Evolutionary conservation across 164 flowering plant genomes (phyloP).

Genomic region (Magnolia kwangsiensis): DNA sequence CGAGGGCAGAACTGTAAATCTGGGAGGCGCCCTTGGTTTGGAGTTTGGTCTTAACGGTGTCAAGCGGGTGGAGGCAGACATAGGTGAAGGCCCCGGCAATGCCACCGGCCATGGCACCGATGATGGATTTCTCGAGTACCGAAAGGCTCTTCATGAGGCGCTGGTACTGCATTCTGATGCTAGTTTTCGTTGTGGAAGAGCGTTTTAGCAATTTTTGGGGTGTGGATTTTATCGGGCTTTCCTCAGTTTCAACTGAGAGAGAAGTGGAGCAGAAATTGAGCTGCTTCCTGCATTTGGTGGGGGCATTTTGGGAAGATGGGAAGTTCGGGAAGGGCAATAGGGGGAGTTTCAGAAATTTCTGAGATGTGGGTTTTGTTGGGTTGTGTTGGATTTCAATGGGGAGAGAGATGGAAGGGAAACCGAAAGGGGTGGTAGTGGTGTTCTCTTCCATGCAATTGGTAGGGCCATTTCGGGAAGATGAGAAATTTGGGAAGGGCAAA

Average conservation of each 20-base stretch:
- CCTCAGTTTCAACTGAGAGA: conserved; percentile 5
- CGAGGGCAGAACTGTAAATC: conserved; percentile 59
- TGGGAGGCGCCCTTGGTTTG: conserved; percentile 77
- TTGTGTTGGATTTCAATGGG: conserved; percentile 7
- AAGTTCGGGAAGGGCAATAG: not conserved
- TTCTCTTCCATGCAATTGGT: conserved; percentile 6
- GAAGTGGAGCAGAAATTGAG: conserved; percentile 33
- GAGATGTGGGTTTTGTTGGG: conserved; percentile 18
- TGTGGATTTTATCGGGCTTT: conserved; percentile 2
- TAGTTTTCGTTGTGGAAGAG: conserved; percentile 16
- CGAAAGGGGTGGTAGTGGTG: conserved; percentile 15
- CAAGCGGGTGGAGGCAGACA: conserved; percentile 81
- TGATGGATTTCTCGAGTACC: conserved; percentile 60
- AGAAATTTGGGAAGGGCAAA: not conserved
- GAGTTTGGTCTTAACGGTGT: conserved; percentile 88
- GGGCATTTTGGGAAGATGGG: conserved; percentile 8
- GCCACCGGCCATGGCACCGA: conserved; percentile 85
- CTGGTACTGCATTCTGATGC: conserved; percentile 26
- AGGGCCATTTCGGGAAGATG: conserved; percentile 7
- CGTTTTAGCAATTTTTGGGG: conserved; percentile 31
- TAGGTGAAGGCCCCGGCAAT: conserved; percentile 93
- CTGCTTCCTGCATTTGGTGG: conserved; percentile 7
- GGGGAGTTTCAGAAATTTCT: conserved; percentile 29
- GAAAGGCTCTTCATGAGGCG: conserved; percentile 45
- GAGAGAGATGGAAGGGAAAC: conserved; percentile 30